Evolutionary conservation across 2,329 filamentous ascomycete species (phyloP).

Genomic region (Sporothrix phasma): DNA sequence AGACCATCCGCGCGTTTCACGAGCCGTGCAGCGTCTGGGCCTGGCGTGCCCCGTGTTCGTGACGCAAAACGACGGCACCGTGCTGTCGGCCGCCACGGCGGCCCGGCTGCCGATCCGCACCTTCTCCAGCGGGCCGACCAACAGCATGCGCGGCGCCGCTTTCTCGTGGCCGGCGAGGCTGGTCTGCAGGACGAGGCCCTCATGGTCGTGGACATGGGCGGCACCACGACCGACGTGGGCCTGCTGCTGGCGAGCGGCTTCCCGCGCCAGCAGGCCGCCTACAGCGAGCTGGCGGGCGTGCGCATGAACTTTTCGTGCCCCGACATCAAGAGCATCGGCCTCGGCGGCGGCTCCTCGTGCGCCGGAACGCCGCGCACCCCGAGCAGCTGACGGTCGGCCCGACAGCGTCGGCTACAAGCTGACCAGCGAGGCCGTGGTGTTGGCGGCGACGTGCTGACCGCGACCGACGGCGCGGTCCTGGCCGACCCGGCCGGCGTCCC

Average conservation of each 20-base stretch:
- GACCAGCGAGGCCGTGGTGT: constrained; percentile 45
- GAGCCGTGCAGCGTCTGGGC: constrained; percentile 38
- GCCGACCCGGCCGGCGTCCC: constrained; percentile 28
- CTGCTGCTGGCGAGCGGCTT: constrained; percentile 51
- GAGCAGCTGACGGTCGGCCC: constrained; percentile 27
- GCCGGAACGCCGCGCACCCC: constrained; percentile 29
- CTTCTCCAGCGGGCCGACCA: constrained; percentile 54
- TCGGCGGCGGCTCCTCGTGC: constrained; percentile 49
- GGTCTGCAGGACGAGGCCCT: constrained; percentile 27
- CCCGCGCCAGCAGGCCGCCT: constrained; percentile 52
- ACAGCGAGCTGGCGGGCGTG: constrained; percentile 52
- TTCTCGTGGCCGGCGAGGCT: constrained; percentile 34
- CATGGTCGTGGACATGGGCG: constrained; percentile 58
- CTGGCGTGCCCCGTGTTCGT: constrained; percentile 48
- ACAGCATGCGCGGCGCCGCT: constrained; percentile 53
- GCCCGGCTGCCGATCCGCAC: constrained; percentile 49
- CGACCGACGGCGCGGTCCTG: constrained; percentile 45
- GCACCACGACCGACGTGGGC: constrained; percentile 56
- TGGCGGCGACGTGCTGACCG: constrained; percentile 45
- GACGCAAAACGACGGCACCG: constrained; percentile 54
- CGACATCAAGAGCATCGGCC: constrained; percentile 49
- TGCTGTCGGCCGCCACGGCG: constrained; percentile 44
- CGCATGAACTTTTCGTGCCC: constrained; percentile 51
- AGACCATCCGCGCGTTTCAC: constrained; percentile 47
- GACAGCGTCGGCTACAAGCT: constrained; percentile 32